Evolutionary conservation across 2,329 filamentous ascomycete species (phyloP).

Genomic region (Kalaharituber pfeilii): DNA sequence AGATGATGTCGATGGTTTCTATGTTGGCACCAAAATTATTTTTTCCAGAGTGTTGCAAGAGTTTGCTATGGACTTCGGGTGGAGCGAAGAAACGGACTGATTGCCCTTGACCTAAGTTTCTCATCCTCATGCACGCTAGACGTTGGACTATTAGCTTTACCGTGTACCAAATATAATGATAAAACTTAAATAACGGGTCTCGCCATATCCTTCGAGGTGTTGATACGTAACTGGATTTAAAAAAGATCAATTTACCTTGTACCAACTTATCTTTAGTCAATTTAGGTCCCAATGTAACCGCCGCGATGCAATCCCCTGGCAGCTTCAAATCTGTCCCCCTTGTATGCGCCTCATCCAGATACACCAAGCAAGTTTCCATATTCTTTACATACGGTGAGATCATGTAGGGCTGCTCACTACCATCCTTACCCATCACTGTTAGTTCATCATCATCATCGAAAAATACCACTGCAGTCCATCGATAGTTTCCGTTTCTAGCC

Average conservation of each 20-base stretch:
- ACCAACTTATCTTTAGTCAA: slow-evolving; percentile 52
- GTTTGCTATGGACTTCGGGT: not conserved
- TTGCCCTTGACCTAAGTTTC: not conserved
- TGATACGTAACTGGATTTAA: too few species aligned
- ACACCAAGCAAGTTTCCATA: slow-evolving; percentile 44
- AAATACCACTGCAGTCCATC: slow-evolving; percentile 36
- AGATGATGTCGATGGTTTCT: not conserved
- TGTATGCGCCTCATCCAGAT: slow-evolving; percentile 54
- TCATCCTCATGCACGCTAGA: not conserved
- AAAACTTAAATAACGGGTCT: too few species aligned
- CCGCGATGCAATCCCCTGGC: slow-evolving; percentile 42
- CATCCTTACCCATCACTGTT: slow-evolving; percentile 35
- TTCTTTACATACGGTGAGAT: slow-evolving; percentile 42
- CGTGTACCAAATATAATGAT: not conserved
- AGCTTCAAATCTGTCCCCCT: slow-evolving; percentile 51
- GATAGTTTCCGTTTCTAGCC: not conserved
- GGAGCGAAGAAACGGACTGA: not conserved
- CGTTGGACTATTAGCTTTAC: not conserved
- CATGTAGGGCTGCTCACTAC: slow-evolving; percentile 34
- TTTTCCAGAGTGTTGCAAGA: slow-evolving; percentile 13
- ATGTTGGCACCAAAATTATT: not conserved
- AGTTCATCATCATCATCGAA: slow-evolving; percentile 40
- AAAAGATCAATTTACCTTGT: slow-evolving; percentile 35
- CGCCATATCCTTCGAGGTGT: too few species aligned
- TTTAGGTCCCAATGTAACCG: slow-evolving; percentile 47